Evolutionary conservation across 768 basidiomycete genomes (phyloP), one percentile per base, ranked within the genome.

Genomic region (Hebeloma cylindrosporum): DNA sequence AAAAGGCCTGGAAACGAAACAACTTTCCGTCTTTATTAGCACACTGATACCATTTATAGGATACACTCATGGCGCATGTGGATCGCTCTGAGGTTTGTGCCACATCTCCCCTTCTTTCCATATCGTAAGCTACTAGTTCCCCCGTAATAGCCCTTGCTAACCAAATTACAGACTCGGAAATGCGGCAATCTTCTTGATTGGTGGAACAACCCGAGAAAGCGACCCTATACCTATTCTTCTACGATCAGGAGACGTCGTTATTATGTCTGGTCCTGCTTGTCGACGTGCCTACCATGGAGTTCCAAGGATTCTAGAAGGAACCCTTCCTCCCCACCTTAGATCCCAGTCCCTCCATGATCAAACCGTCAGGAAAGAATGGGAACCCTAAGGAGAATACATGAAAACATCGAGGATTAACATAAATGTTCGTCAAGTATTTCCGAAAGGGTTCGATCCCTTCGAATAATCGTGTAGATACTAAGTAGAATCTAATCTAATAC

Each of bases 61-160:
- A 98, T 51, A 90, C 93, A 0, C 78, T 99, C 14, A 97, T 97
- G 87, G 95, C 81, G 0, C 95, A 99, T 62, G 91, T 96, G n/a
- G 95, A 99, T 64, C 87, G 90, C 14, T 93, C 94, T 16, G 95
- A 99, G 67, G 76, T 95, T 7, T 95, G 93, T 55, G 83, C 91
- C 2, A 90, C 90, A 4, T 85, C 91, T 0, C 95, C 95, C 0
- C 76, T 99, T 0, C 90, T 97, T 4, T 96, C 93, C 0, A 83
- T 99, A 38, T 96, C 93, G 93, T 94, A 53, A 56, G 87, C 13
- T 16, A 2, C 25, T 40, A 20, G 40, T 44, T 4, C 18, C 6
- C 13, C 7, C 11, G n/a, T 6, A 14, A 35, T 26, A 26, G 27
- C 3, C 41, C 29, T n/a, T 14, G 5, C 20, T 26, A 18, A 26